Evolutionary conservation across 169 alveolate genomes (phyloP), one percentile per base, ranked within the genome.

Genomic region (Plasmodium vivax): DNA sequence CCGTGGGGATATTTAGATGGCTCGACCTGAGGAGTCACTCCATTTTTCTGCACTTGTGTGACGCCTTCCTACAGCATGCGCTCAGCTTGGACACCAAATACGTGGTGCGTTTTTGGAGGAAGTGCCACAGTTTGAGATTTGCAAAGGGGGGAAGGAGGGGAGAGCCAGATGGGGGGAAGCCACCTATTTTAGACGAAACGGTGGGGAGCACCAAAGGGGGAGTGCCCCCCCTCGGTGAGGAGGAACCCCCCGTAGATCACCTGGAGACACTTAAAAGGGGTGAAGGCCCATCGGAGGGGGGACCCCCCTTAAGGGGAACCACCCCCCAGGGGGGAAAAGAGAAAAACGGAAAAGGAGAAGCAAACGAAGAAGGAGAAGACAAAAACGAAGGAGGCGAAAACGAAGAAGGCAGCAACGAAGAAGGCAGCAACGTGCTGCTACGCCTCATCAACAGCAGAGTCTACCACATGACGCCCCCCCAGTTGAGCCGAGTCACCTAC

Each of bases 11-110:
- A 27, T 51, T 68, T 8, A 90, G 80, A 30, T 90, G 94, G 94
- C 10, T 90, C 14, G 77, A 90, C 14, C 3, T 90, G 34, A 80
- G 82, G 19, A 85, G 56, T 16, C 4, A 19, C 12, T 90, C 73
- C 45, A n/a, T 90, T 41, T 90, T 79, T 80, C 41, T 45, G 19
- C 94, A 90, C 72, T 80, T 90, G n/a, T 90, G 94, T 47, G 91
- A 90, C 62, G 82, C 83, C 14, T 80, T 90, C 36, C 36, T 80
- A 1, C 68, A 90, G 38, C 41, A 80, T 80, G 47, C 82, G 16
- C 34, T 47, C 5, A 8, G 3, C 14, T 73, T 36, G 19, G 83
- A 90, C 8, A 23, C 84, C 0, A 90, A 80, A 43, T 30, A 79
- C 72, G 72, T 90, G 9, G 90, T 90, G 0, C 84, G 94, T 14